Evolutionary conservation across 352 stramenopile genomes (phyloP).

Genomic region (Phytophthora hybrid): DNA sequence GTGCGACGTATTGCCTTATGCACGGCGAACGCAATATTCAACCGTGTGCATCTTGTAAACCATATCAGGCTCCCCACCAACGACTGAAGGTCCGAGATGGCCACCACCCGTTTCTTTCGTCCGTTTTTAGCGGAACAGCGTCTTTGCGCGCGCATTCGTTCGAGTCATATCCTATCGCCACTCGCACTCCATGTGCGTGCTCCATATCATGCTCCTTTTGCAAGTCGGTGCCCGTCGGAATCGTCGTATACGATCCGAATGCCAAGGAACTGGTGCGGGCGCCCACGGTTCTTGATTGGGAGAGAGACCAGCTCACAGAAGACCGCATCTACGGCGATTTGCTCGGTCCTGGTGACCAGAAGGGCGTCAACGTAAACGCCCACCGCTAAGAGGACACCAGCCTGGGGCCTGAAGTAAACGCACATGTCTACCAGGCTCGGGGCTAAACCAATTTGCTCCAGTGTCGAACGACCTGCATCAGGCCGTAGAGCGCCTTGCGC

Average conservation of each 20-base stretch:
- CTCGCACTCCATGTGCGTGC: constrained; percentile 24
- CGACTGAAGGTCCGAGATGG: constrained; percentile 16
- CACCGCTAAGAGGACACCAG: neutral
- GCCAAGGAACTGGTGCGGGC: constrained; percentile 29
- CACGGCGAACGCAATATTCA: neutral
- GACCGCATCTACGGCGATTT: constrained; percentile 15
- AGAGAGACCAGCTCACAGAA: constrained; percentile 11
- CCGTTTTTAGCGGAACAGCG: neutral
- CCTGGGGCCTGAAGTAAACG: constrained; percentile 28
- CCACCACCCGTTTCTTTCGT: constrained; percentile 4
- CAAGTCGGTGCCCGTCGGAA: constrained; percentile 19
- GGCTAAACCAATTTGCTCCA: constrained; percentile 6
- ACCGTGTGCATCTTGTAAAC: neutral
- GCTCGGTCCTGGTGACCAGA: constrained; percentile 6
- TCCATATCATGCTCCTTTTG: constrained; percentile 21
- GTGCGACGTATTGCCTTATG: constrained; percentile 16
- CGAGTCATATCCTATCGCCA: constrained; percentile 17
- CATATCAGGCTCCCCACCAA: neutral
- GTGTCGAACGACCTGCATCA: constrained; percentile 34
- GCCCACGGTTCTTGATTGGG: constrained; percentile 36
- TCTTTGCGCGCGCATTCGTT: neutral
- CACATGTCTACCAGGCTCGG: constrained; percentile 35
- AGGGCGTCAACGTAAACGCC: constrained; percentile 42
- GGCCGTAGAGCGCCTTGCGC: constrained; percentile 39
- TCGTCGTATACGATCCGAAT: constrained; percentile 32